Percentiles rank a stretch among this genome's conserved stretches.
Evolutionary conservation across 2,329 filamentous ascomycete species (phyloP).

Genomic region (Trichophaea hybrida): DNA sequence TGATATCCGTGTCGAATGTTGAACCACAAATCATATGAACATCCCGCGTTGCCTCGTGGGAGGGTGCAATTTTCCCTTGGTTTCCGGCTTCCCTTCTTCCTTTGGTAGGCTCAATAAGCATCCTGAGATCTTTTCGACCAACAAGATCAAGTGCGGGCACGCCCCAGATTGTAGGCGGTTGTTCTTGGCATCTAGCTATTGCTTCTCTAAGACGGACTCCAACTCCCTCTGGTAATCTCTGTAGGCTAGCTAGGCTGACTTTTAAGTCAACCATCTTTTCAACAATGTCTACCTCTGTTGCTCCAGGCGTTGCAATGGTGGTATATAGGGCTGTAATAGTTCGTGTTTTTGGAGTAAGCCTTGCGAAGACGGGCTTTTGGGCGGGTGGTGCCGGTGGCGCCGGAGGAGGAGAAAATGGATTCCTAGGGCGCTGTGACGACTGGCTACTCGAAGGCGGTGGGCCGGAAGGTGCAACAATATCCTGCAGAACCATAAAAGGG

Average conservation of each 20-base stretch:
- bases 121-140: conserved; percentile 65
- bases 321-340: conserved; percentile 56
- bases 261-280: conserved; percentile 59
- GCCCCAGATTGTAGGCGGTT: conserved; percentile 64
- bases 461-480: conserved; percentile 33
- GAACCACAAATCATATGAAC: conserved; percentile 57
- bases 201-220: conserved; percentile 66
- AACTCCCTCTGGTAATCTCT: conserved; percentile 76
- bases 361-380: conserved; percentile 27
- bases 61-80: conserved; percentile 34
- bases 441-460: conserved; percentile 29
- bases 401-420: conserved; percentile 30
- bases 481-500: conserved; percentile 39
- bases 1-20: conserved; percentile 36
- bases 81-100: conserved; percentile 30
- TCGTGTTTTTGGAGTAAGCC: conserved; percentile 50
- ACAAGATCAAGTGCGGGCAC: conserved; percentile 58
- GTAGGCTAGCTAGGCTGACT: conserved; percentile 52
- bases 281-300: conserved; percentile 48
- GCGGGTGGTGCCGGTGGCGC: conserved; percentile 34
- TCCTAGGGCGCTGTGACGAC: conserved; percentile 30
- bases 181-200: conserved; percentile 69
- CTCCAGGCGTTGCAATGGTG: conserved; percentile 37
- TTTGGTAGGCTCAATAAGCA: conserved; percentile 43
- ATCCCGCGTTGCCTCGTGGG: conserved; percentile 57